Base-by-base conservation (phyloP, 1,139 yeast species). In the Geotrichum fermentans region DNA sequence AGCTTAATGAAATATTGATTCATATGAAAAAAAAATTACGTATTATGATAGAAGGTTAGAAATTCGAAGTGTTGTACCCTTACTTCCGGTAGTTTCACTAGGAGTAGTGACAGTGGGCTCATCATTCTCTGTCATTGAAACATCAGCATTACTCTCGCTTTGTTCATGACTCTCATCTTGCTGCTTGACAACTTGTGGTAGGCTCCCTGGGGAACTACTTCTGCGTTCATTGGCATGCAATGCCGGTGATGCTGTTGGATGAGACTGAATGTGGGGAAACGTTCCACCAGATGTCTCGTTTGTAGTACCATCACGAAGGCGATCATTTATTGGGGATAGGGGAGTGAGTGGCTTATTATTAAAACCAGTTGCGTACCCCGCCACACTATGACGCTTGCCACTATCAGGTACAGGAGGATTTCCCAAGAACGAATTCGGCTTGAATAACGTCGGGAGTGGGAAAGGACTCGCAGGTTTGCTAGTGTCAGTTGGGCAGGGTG, bases 21-120 rank as follows among this genome's bases (percentile, higher is more conserved):
- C n/a, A n/a, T n/a, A n/a, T n/a, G n/a, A n/a, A n/a, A n/a, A n/a
- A n/a, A n/a, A n/a, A n/a, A n/a, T n/a, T n/a, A n/a, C n/a, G n/a
- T n/a, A 26, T 52, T 45, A 60, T 20, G 63, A 59, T 17, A 60
- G 53, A 30, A 60, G 56, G 43, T 56, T 60, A 13, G 61, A 58
- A 14, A 60, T 60, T 52, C 55, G 54, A 37, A 60, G 54, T 50
- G 57, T 58, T 39, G 43, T 41, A 21, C 52, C 58, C 10, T 24
- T 10, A 18, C 21, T 33, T 33, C 17, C 36, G 17, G 14, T 6
- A 10, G 6, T 10, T 32, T 43, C 42, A 34, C 42, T 35, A 32
- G 26, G 26, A 17, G 50, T 20, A 33, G 35, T 26, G 18, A 26
- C 29, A 29, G 40, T 21, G 28, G 37, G 18, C 32, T 40, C 10